These are phyloP conservation scores for Apiospora marii DNA, from an alignment of 2,329 filamentous ascomycete genomes.

Conservation along the genomic window DNA sequence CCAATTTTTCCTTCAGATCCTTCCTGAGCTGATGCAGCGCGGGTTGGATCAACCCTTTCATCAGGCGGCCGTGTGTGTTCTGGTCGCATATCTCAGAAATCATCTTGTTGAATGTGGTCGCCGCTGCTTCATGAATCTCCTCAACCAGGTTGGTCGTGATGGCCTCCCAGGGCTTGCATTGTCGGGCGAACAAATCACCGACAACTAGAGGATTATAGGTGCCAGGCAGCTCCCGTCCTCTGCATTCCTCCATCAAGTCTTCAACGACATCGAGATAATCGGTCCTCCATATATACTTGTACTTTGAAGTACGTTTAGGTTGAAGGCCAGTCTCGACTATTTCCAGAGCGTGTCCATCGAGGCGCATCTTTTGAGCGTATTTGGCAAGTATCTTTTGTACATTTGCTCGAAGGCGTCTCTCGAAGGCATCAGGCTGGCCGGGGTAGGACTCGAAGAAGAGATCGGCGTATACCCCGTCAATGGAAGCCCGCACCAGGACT, in stretches of 20 bases:
- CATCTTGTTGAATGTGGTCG: conserved; percentile 33
- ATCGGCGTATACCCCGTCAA: conserved; percentile 53
- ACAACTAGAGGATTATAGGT: conserved; percentile 40
- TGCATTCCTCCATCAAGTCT: conserved; percentile 35
- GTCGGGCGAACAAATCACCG: conserved; percentile 36
- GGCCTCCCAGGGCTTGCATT: conserved; percentile 38
- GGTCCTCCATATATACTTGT: conserved; percentile 20
- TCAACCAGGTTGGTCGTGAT: conserved; percentile 38
- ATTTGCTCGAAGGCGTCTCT: conserved; percentile 36
- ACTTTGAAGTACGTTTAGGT: conserved; percentile 29
- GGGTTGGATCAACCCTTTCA: conserved; percentile 36
- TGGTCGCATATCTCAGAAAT: conserved; percentile 34
- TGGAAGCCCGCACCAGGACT: conserved; percentile 47
- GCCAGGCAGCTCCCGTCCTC: conserved; percentile 38
- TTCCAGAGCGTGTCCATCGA: conserved; percentile 36
- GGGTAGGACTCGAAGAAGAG: conserved; percentile 49
- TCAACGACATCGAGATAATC: conserved; percentile 33
- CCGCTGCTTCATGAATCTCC: conserved; percentile 37
- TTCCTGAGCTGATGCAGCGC: conserved; percentile 33
- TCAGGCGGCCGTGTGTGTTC: conserved; percentile 35
- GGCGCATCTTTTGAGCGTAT: conserved; percentile 36
- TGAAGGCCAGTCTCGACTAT: conserved; percentile 34
- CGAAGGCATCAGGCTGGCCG: conserved; percentile 36
- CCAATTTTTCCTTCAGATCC: conserved; percentile 34
- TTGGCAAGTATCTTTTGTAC: conserved; percentile 35